Evolutionary conservation across 2,329 filamentous ascomycete genomes (phyloP), one percentile per base, ranked within the genome.

Genomic region (Fusarium foetens): DNA sequence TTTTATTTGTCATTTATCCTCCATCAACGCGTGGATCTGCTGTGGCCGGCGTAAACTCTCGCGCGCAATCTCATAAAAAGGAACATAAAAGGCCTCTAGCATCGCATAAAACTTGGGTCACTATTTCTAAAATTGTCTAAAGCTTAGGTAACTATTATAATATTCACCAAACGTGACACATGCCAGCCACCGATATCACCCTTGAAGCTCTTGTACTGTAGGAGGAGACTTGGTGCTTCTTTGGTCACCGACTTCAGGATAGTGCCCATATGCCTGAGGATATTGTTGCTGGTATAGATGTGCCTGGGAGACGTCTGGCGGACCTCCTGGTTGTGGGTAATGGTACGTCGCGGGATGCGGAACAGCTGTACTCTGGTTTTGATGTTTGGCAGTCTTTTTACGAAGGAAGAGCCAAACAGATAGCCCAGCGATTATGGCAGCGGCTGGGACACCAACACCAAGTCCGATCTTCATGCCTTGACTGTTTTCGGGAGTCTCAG

Each of bases 401-500:
- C 41, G n/a, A n/a, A 63, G 35, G 21, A 63, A 57, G 23, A 71
- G 31, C 63, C 57, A 70, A 5, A 33, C 46, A 7, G 25, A 49
- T 1, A 71, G 6, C 1, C 35, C 66, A 7, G 39, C 23, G 2
- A 29, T 38, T 11, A 63, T 46, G 35, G 39, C 31, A 21, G 59
- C 66, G 16, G 48, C 63, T 2, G 71, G 58, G 6, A 73, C 36
- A 13, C 62, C 66, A 3, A 73, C 66, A 4, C 62, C 70, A 7
- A 73, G 41, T 8, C 71, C 71, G 11, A 70, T 61, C 19, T 63
- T 70, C 11, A 72, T 35, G 48, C 35, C 42, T 12, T 64, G 48
- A 8, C 38, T 48, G 2, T 21, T 21, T 13, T 43, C 42, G 3
- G 35, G 27, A 6, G 36, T 33, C 8, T 14, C 21, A 5, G 21